phyloP scores from a whole-genome alignment of 2,329 filamentous ascomycete species.

The Sarocladium oryzae region DNA sequence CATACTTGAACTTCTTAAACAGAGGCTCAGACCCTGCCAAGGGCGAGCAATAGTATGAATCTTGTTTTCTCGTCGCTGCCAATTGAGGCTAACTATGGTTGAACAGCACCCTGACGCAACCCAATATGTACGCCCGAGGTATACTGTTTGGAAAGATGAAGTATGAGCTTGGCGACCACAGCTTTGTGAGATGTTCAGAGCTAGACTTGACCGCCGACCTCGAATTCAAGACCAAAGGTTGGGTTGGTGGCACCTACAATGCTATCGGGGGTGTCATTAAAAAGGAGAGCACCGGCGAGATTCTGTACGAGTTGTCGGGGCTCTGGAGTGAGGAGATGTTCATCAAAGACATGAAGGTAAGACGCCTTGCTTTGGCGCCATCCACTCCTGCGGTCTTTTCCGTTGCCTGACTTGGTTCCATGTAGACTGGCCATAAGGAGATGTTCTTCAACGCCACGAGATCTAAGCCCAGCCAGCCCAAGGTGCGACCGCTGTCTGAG shows the following conservation, averaged over 20 bases:
- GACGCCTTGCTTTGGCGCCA: too few relatives aligned
- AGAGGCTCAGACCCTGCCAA: slow-evolving; percentile 56
- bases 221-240: slow-evolving; percentile 98
- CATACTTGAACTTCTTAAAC: slow-evolving; percentile 77
- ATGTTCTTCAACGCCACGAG: slow-evolving; percentile 81
- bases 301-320: slow-evolving; percentile 85
- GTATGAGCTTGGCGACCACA: slow-evolving; percentile 95
- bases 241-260: slow-evolving; percentile 94
- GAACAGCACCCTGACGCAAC: slow-evolving; percentile 79
- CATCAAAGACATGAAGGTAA: slow-evolving; percentile 75
- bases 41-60: slow-evolving; percentile 87
- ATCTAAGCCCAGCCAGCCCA: slow-evolving; percentile 68
- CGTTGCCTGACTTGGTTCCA: not conserved
- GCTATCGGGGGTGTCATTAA: slow-evolving; percentile 89
- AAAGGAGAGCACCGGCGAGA: slow-evolving; percentile 77
- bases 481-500: slow-evolving; percentile 71
- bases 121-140: slow-evolving; percentile 97
- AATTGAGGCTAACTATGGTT: not conserved
- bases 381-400: too few relatives aligned
- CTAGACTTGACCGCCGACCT: slow-evolving; percentile 81
- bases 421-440: slow-evolving; percentile 79
- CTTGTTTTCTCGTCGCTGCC: slow-evolving; percentile 14
- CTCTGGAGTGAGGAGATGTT: slow-evolving; percentile 94
- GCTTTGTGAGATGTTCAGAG: slow-evolving; percentile 86
- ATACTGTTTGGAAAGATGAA: slow-evolving; percentile 99